phyloP scores from a whole-genome alignment of 225 moss, liverwort and hornwort genomes.

The Marchantia polymorpha region DNA sequence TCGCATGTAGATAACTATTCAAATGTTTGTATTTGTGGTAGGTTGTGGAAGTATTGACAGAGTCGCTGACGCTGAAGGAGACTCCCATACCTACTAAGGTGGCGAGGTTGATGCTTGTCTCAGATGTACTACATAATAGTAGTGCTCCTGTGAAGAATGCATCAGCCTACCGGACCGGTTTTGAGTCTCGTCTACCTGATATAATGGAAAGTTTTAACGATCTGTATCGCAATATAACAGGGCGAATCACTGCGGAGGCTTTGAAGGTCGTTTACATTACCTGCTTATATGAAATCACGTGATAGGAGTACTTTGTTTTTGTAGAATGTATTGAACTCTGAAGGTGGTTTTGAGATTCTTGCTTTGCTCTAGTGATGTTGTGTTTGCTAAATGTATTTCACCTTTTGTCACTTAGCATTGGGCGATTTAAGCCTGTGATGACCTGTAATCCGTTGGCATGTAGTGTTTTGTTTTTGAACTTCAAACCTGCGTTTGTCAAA shows the following conservation, averaged over 20 bases:
- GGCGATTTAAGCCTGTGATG: not conserved
- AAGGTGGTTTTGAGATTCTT: not conserved
- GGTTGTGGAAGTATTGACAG: slow-evolving; percentile 99
- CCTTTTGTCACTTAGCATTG: not conserved
- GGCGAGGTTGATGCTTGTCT: slow-evolving; percentile 97
- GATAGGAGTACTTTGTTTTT: not conserved
- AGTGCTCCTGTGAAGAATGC: slow-evolving; percentile 99
- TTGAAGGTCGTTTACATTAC: slow-evolving; percentile 58
- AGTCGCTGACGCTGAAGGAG: slow-evolving; percentile 93
- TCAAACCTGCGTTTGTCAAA: not conserved
- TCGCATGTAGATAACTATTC: not conserved
- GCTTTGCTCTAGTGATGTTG: not conserved
- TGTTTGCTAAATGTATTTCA: not conserved
- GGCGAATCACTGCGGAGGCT: slow-evolving; percentile 98
- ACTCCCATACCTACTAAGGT: slow-evolving; percentile 97
- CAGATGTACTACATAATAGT: slow-evolving; percentile 96
- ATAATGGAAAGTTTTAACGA: slow-evolving; percentile 99
- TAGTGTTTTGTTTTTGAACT: not conserved
- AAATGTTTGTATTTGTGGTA: slow-evolving; percentile 28
- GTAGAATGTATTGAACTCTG: not conserved
- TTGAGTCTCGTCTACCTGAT: slow-evolving; percentile 94
- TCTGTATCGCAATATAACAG: slow-evolving; percentile 86
- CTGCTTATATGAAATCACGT: not conserved
- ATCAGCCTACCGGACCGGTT: slow-evolving; percentile 94
- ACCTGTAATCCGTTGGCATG: not conserved